Evolutionary conservation across 768 basidiomycete genomes (phyloP).

Genomic region (Lyophyllum atratum): DNA sequence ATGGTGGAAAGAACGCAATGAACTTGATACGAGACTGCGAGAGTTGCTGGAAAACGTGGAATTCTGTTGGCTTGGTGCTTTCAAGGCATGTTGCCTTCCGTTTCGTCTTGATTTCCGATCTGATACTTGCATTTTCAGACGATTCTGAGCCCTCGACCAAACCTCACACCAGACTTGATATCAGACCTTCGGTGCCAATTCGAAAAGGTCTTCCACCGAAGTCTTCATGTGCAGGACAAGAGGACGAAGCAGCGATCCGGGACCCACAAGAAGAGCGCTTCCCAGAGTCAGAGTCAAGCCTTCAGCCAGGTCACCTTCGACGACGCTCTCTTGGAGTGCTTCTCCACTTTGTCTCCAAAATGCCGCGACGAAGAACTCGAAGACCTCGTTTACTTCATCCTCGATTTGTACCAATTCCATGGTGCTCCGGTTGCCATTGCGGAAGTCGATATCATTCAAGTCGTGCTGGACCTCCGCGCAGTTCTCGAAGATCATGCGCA

Average conservation of each 20-base stretch:
- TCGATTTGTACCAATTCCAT: constrained; percentile 93
- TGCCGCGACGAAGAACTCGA: constrained; percentile 94
- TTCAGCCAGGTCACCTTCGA: constrained; percentile 60
- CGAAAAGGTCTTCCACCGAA: constrained; percentile 74
- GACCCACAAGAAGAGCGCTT: constrained; percentile 35
- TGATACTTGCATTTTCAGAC: constrained; percentile 42
- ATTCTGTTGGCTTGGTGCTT: constrained; percentile 95
- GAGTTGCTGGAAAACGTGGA: constrained; percentile 84
- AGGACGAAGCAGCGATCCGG: constrained; percentile 45
- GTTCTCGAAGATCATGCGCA: constrained; percentile 73
- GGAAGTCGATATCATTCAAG: constrained; percentile 89
- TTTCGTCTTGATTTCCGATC: background rate
- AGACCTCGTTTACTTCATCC: constrained; percentile 89
- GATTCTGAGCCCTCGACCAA: constrained; percentile 54
- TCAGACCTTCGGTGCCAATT: constrained; percentile 64
- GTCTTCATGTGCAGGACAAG: constrained; percentile 62
- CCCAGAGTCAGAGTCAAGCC: constrained; percentile 31
- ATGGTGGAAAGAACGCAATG: constrained; percentile 87
- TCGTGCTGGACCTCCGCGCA: constrained; percentile 80
- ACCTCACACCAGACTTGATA: constrained; percentile 46
- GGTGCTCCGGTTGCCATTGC: constrained; percentile 86
- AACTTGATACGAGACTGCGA: constrained; percentile 75
- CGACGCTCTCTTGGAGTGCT: constrained; percentile 79
- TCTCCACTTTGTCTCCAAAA: constrained; percentile 78
- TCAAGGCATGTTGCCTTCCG: constrained; percentile 67